Base-by-base conservation (phyloP, 305 asterid genomes). In the Andrographis paniculata region DNA sequence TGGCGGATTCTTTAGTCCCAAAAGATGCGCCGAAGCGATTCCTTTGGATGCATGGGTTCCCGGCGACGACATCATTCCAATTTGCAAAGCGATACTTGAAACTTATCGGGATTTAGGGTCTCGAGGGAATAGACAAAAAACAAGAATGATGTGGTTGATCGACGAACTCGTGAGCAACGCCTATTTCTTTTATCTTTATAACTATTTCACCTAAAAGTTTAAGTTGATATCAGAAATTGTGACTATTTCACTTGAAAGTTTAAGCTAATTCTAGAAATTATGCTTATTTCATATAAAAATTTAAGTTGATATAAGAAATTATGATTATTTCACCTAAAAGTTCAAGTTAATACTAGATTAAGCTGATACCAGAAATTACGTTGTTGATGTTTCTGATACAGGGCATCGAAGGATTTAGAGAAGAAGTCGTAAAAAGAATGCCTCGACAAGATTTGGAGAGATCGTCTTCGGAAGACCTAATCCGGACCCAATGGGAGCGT, bases 1-100 rank as follows among this genome's bases (percentile, higher is more conserved):
- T 27, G 98, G 98, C 19, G 98, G 98, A 17, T 85, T 89, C 75
- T 89, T 89, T 54, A 89, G 95, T 58, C 63, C 87, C 24, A 89
- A 82, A 72, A 70, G 98, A 53, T 89, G 98, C 20, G 95, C 94
- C 0, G 98, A 89, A 62, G 98, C 98, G 1, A 66, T 89, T 59
- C 98, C 98, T 42, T 84, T 89, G 24, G 98, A 89, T 63, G 95
- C 93, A 0, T 89, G 98, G 95, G 93, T 89, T 38, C 82, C 98
- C 0, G 91, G 66, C 0, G 98, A 89, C 17, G 92, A 89, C 64
- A 62, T 89, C 21, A 66, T 89, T 42, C 84, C 95, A 0, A 73
- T 80, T 36, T 89, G 98, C 72, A 43, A 45, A 52, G 98, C 98
- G 20, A 67, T 89, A 54, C 91, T 89, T 18, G 95, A 89, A 60